phyloP scores from a whole-genome alignment of 352 stramenopile genomes.

The Globisporangium radiosum region DNA sequence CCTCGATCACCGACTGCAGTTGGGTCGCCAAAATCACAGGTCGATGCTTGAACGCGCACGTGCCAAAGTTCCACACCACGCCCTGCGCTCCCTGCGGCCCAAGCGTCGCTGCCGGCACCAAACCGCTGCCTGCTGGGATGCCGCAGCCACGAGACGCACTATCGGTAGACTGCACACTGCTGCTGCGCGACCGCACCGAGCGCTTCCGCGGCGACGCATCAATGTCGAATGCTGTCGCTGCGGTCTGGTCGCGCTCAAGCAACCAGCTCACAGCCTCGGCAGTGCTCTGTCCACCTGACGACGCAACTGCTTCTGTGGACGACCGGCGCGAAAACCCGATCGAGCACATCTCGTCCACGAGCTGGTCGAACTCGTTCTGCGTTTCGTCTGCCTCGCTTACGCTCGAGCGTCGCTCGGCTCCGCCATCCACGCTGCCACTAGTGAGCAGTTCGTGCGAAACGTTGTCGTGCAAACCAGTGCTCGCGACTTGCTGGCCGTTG shows the following conservation, averaged over 20 bases:
- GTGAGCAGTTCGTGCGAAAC: not conserved
- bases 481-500: conserved; percentile 39
- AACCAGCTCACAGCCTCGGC: conserved; percentile 35
- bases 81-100: conserved; percentile 48
- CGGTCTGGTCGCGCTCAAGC: conserved; percentile 14
- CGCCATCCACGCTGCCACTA: not conserved
- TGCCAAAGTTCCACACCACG: conserved; percentile 68
- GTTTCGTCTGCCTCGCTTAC: not conserved
- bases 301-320: conserved; percentile 31
- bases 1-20: conserved; percentile 33
- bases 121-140: not conserved
- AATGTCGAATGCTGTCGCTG: not conserved
- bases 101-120: conserved; percentile 35
- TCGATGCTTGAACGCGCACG: conserved; percentile 45
- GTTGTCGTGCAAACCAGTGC: conserved; percentile 2
- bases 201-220: conserved; percentile 1
- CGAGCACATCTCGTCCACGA: conserved; percentile 44
- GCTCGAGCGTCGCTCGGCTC: not conserved
- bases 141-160: not conserved
- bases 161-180: conserved; percentile 4
- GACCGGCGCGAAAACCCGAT: conserved; percentile 39
- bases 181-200: conserved; percentile 7
- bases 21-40: conserved; percentile 10
- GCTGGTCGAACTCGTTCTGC: conserved; percentile 29
- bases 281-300: conserved; percentile 18